Evolutionary conservation across 352 stramenopile genomes (phyloP).

Genomic region (Pythium sp.): DNA sequence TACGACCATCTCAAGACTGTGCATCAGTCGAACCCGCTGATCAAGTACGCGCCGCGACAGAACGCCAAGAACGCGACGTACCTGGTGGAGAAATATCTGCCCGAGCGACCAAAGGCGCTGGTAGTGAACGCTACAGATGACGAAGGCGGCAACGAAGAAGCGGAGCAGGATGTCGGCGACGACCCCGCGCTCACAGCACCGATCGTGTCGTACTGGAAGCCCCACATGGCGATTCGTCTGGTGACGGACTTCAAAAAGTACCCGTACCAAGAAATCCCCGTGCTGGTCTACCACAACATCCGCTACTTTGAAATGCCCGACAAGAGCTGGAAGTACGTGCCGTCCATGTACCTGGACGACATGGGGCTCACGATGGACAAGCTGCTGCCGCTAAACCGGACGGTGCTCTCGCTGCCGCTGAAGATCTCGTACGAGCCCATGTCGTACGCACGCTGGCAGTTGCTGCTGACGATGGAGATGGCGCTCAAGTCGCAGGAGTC

Average conservation of each 20-base stretch:
- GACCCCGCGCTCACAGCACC: constrained; percentile 31
- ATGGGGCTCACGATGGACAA: constrained; percentile 59
- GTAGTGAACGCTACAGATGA: constrained; percentile 2
- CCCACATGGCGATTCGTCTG: constrained; percentile 61
- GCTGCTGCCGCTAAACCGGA: constrained; percentile 28
- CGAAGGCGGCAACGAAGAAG: constrained; percentile 8
- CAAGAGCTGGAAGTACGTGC: constrained; percentile 61
- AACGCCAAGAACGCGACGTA: constrained; percentile 69
- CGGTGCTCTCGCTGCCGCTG: constrained; percentile 47
- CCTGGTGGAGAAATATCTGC: constrained; percentile 36
- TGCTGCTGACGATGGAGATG: constrained; percentile 34
- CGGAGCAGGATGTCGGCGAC: constrained; percentile 8
- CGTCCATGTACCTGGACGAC: constrained; percentile 55
- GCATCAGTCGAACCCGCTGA: constrained; percentile 50
- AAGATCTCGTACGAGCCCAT: constrained; percentile 73
- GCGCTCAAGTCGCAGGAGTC: background rate
- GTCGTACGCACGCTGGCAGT: constrained; percentile 77
- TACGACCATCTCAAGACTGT: background rate
- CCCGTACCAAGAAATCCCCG: constrained; percentile 61
- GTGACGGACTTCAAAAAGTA: constrained; percentile 74
- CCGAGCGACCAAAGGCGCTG: constrained; percentile 9
- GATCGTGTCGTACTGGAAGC: constrained; percentile 76
- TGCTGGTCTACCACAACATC: constrained; percentile 69
- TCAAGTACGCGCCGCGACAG: constrained; percentile 47
- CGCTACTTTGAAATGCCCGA: constrained; percentile 53